Evolutionary conservation across 345 rosid genomes (phyloP).

Genomic region (Durio zibethinus): DNA sequence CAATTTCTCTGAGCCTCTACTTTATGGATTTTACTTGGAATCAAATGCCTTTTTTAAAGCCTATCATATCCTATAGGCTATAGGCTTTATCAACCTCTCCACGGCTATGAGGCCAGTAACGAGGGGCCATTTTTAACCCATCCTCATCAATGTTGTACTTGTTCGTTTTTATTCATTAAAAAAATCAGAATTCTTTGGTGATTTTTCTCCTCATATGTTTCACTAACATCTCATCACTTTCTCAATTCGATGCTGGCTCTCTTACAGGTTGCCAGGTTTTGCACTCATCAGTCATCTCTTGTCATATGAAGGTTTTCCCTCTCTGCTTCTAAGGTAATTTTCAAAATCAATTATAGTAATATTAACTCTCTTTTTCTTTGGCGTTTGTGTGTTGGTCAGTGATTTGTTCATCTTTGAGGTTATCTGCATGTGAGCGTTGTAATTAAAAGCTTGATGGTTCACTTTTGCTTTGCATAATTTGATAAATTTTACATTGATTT

Average conservation of each 20-base stretch:
- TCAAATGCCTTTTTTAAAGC: not conserved
- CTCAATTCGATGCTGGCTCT: conserved; percentile 10
- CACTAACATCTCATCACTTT: not conserved
- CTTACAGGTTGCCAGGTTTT: conserved; percentile 16
- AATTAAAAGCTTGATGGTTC: not conserved
- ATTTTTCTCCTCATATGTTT: not conserved
- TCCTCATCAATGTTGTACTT: not conserved
- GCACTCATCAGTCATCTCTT: not conserved
- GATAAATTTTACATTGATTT: not conserved
- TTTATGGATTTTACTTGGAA: not conserved
- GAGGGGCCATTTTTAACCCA: not conserved
- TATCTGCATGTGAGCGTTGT: not conserved
- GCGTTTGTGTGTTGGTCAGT: not conserved
- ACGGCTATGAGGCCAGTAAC: not conserved
- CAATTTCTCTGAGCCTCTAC: not conserved
- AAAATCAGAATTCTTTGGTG: not conserved
- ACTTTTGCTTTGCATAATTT: not conserved
- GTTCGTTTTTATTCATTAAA: not conserved
- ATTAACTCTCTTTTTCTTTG: not conserved
- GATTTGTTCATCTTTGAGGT: not conserved
- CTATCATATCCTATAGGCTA: not conserved
- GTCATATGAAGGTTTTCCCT: not conserved
- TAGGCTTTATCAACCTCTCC: not conserved
- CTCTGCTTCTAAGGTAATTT: conserved; percentile 13
- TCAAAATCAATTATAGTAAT: not conserved